These are phyloP conservation scores for Ophiostoma himal-ulmi DNA, from an alignment of 2,329 filamentous ascomycete genomes.

Conservation along the genomic window DNA sequence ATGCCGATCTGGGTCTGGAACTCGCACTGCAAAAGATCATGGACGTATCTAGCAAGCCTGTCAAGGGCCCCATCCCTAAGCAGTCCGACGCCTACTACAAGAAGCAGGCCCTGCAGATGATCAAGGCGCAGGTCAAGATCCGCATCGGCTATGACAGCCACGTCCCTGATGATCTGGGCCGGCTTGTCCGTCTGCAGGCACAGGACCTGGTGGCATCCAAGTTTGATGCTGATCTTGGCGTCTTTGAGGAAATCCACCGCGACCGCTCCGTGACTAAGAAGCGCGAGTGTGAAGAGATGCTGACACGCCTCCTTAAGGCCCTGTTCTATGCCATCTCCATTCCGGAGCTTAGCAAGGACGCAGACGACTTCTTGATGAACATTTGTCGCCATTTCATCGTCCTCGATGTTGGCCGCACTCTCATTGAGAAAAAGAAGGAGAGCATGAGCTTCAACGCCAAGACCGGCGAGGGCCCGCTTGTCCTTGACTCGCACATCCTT, in stretches of 20 bases:
- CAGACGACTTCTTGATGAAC: conserved; percentile 68
- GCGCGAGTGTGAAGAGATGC: conserved; percentile 68
- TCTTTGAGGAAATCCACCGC: conserved; percentile 69
- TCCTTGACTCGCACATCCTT: conserved; percentile 78
- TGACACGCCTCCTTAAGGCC: conserved; percentile 85
- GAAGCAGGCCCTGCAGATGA: conserved; percentile 80
- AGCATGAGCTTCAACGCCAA: conserved; percentile 76
- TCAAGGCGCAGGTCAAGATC: conserved; percentile 84
- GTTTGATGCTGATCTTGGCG: conserved; percentile 61
- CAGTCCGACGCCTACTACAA: conserved; percentile 81
- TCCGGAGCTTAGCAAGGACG: conserved; percentile 70
- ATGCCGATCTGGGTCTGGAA: conserved; percentile 78
- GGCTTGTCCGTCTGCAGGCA: conserved; percentile 78
- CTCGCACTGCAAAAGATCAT: conserved; percentile 81
- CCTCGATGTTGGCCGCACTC: conserved; percentile 78
- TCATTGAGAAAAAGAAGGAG: conserved; percentile 73
- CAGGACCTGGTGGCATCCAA: conserved; percentile 75
- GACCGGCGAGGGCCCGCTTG: conserved; percentile 79
- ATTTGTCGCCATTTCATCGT: conserved; percentile 86
- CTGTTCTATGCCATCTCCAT: conserved; percentile 80
- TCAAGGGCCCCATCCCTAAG: conserved; percentile 43
- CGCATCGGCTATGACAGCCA: conserved; percentile 74
- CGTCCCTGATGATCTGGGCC: conserved; percentile 81
- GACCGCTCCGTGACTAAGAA: conserved; percentile 84
- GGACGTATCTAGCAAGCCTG: conserved; percentile 63